Conservation (phyloP, 805 yeast species). For the Kluyveromyces wickerhamii region DNA sequence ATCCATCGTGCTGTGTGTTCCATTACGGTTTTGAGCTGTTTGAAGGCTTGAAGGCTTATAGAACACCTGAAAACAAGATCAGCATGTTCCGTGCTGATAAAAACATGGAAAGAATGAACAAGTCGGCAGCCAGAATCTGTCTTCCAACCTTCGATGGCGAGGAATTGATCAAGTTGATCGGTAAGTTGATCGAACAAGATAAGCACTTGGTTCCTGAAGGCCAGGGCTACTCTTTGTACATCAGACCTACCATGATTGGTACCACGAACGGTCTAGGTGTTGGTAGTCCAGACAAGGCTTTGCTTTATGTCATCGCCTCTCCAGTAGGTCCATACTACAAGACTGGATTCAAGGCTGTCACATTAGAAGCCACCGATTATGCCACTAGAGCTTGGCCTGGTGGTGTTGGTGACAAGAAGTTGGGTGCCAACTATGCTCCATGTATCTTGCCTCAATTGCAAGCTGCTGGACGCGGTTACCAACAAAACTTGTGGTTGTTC, state of each 20-base stretch:
- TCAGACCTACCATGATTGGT: constrained; percentile 94
- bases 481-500: constrained; percentile 94
- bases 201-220: constrained; percentile 73
- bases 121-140: constrained; percentile 81
- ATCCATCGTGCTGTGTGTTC: constrained; percentile 85
- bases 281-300: constrained; percentile 69
- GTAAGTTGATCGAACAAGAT: constrained; percentile 68
- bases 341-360: constrained; percentile 93
- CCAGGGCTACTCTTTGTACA: constrained; percentile 82
- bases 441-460: constrained; percentile 83
- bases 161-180: constrained; percentile 67
- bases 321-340: constrained; percentile 97
- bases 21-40: constrained; percentile 94
- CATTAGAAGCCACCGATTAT: constrained; percentile 88
- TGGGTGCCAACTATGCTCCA: constrained; percentile 98
- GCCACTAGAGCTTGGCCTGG: constrained; percentile 99
- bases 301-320: constrained; percentile 79
- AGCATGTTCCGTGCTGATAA: constrained; percentile 86
- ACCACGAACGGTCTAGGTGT: constrained; percentile 88
- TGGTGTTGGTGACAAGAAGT: constrained; percentile 92
- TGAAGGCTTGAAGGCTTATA: constrained; percentile 94
- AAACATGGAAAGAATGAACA: constrained; percentile 88
- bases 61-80: constrained; percentile 51
- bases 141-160: constrained; percentile 80
- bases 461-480: constrained; percentile 88